Evolutionary conservation across 2,329 filamentous ascomycete genomes (phyloP), one percentile per base, ranked within the genome.

Genomic region (Diaporthe longicolla): DNA sequence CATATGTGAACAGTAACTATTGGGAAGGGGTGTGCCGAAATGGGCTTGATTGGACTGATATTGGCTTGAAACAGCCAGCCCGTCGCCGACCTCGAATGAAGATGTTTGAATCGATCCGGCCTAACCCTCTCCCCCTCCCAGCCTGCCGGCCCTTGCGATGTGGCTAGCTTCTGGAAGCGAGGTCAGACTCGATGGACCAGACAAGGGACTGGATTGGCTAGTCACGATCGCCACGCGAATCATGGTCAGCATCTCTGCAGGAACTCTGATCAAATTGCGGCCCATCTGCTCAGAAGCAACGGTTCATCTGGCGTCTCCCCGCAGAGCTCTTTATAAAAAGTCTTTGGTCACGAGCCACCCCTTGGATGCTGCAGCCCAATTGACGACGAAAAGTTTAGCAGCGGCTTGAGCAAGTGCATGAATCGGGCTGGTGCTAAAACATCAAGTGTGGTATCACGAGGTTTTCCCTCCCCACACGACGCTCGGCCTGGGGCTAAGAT

Each of bases 41-140:
- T 54, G 32, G 63, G 63, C 52, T 26, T 54, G 63, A 52, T 68
- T 54, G 48, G 63, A 37, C 63, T 54, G 48, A 54, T 54, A 40
- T 54, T 68, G 63, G 63, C 48, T 68, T 68, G 63, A 68, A 68
- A 68, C 63, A 68, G 45, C 63, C 48, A 68, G 37, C 63, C 48
- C 63, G 63, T 40, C 48, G 54, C 63, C 48, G 32, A 68, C n/a
- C 32, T 54, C 48, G 63, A 68, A 66, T 66, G 45, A 50, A 37
- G 61, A 52, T 17, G 61, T 52, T 66, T 32, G 48, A 66, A 54
- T 37, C 48, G 48, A 52, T 52, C 63, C 45, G 15, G 48, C 63
- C 61, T n/a, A 50, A 32, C 26, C 61, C 40, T 48, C 40, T 26
- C 40, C 32, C 40, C 61, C 52, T 55, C 13, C 54, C 17, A 4